Evolutionary conservation across 257 asterid species (phyloP).

Genomic region (Gentiana straminea): DNA sequence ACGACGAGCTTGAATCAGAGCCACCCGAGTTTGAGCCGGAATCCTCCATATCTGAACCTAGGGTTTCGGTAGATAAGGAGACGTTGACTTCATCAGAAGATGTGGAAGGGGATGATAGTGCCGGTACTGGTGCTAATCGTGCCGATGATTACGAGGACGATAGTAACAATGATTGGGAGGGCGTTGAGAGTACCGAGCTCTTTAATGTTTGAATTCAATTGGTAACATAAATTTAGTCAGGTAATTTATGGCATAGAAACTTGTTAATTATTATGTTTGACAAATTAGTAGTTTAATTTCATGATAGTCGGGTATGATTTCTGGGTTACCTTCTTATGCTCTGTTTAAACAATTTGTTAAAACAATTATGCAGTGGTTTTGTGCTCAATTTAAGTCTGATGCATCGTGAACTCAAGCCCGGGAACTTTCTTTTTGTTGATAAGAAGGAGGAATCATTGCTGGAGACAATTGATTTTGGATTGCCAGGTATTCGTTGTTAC

Average conservation of each 20-base stretch:
- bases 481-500: conserved; percentile 47
- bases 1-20: conserved; percentile 20
- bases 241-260: too few species aligned
- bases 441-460: conserved; percentile 85
- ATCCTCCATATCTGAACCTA: conserved; percentile 5
- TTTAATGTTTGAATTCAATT: too few species aligned
- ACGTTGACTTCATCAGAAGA: conserved; percentile 32
- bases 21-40: not conserved
- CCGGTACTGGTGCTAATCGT: not conserved
- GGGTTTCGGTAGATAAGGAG: conserved; percentile 29
- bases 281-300: too few species aligned
- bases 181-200: conserved; percentile 91
- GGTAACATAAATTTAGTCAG: too few species aligned
- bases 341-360: too few species aligned
- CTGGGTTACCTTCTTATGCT: too few species aligned
- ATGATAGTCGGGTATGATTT: too few species aligned
- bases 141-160: conserved; percentile 13
- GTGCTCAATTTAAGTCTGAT: conserved; percentile 43
- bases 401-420: conserved; percentile 97
- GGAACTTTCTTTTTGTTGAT: conserved; percentile 76
- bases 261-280: too few species aligned
- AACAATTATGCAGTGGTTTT: too few species aligned
- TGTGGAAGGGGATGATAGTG: not conserved
- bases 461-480: conserved; percentile 85
- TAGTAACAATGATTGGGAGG: conserved; percentile 96